These are phyloP conservation scores for Citrus cavaleriei DNA, from an alignment of 345 rosid genomes.

Conservation along the genomic window DNA sequence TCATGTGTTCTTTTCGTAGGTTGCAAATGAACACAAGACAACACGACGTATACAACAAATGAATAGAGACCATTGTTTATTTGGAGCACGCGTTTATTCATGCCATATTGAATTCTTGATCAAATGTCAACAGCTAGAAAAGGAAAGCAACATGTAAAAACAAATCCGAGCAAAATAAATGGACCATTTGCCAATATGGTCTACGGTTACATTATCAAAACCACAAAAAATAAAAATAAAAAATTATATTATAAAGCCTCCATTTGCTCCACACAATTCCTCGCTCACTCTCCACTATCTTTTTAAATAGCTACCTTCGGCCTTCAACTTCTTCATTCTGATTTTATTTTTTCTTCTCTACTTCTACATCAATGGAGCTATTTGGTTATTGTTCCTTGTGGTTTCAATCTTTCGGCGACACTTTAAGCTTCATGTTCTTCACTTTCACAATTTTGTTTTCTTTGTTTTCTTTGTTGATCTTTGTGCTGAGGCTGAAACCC, in stretches of 20 bases:
- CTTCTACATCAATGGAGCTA: constrained; percentile 17
- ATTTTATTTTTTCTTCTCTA: background rate
- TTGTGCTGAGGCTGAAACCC: constrained; percentile 22
- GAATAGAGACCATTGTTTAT: background rate
- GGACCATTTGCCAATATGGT: background rate
- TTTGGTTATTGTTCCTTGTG: constrained; percentile 7
- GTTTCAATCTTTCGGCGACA: constrained; percentile 9
- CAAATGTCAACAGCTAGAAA: background rate
- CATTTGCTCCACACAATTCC: background rate
- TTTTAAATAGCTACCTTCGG: background rate
- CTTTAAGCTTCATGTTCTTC: constrained; percentile 30
- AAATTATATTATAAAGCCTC: background rate
- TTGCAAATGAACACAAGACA: background rate
- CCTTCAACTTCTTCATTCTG: background rate
- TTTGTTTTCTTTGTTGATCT: constrained; percentile 29
- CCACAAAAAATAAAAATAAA: background rate
- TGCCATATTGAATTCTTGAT: background rate
- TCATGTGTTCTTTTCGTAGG: background rate
- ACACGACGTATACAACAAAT: background rate
- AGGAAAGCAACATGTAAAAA: background rate
- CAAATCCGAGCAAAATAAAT: too few relatives aligned
- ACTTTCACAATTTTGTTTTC: constrained; percentile 27
- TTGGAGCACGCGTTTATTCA: constrained; percentile 23
- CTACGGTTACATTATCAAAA: background rate
- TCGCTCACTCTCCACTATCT: background rate